Percentiles rank a stretch among this genome's conserved stretches.
Evolutionary conservation across 176 grass and related monocot genomes (phyloP).

Genomic region (Dactylis glomerata): DNA sequence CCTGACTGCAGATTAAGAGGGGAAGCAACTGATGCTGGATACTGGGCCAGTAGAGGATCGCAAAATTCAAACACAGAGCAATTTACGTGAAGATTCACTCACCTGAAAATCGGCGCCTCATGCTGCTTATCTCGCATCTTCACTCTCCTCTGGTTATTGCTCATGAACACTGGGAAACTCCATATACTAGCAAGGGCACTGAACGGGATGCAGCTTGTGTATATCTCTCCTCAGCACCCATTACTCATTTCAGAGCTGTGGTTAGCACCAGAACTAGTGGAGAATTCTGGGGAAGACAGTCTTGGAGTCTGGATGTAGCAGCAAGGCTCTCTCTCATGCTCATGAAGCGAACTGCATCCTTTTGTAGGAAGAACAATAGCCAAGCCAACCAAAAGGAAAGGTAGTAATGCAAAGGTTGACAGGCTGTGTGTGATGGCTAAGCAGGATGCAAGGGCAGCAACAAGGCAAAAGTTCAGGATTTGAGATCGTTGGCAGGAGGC

Average conservation of each 20-base stretch:
- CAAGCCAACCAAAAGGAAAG: slow-evolving; percentile 43
- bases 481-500: slow-evolving; percentile 44
- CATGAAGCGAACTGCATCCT: slow-evolving; percentile 30
- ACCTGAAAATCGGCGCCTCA: slow-evolving; percentile 34
- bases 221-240: slow-evolving; percentile 37
- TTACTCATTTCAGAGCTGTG: slow-evolving; percentile 38
- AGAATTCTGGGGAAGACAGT: neutral
- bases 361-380: slow-evolving; percentile 44
- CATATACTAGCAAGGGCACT: slow-evolving; percentile 20
- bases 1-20: slow-evolving; percentile 7
- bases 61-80: slow-evolving; percentile 14
- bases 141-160: slow-evolving; percentile 23
- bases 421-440: slow-evolving; percentile 45
- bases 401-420: slow-evolving; percentile 34
- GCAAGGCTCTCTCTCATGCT: slow-evolving; percentile 9
- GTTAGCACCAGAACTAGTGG: neutral
- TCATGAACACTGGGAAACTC: slow-evolving; percentile 19
- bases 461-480: slow-evolving; percentile 21
- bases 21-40: neutral
- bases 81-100: slow-evolving; percentile 17
- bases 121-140: slow-evolving; percentile 41
- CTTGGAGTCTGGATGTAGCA: slow-evolving; percentile 16
- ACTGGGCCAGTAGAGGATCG: neutral
- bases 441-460: slow-evolving; percentile 29
- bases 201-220: slow-evolving; percentile 7